Conservation (phyloP, 2,329 filamentous ascomycete species). For the Ceratocystis variospora region DNA sequence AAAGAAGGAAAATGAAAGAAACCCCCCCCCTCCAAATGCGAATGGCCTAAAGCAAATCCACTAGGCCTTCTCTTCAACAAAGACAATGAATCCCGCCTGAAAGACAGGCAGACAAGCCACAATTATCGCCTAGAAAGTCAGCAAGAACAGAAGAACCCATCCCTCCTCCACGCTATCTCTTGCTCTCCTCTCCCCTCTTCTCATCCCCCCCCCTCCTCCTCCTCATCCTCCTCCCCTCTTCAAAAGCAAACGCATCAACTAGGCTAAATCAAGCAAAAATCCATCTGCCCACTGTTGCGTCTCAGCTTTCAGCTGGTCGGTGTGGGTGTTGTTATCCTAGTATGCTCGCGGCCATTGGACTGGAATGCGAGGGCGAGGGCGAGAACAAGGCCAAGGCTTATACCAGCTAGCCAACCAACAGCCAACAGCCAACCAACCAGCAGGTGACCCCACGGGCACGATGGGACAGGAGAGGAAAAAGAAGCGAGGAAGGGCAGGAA, state of each 20-base stretch:
- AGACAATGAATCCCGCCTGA: background rate
- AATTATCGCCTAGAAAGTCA: background rate
- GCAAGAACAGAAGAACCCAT: background rate
- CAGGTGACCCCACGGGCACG: background rate
- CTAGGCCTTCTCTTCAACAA: background rate
- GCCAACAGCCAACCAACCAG: background rate
- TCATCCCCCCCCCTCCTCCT: background rate
- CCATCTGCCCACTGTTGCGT: conserved; percentile 6
- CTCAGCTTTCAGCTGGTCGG: conserved; percentile 13
- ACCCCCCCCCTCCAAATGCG: background rate
- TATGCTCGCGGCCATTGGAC: background rate
- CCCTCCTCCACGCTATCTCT: background rate
- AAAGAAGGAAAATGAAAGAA: background rate
- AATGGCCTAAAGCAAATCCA: too few species aligned
- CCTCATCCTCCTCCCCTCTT: background rate
- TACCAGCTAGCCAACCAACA: background rate
- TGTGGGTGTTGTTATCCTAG: background rate
- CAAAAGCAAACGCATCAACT: background rate
- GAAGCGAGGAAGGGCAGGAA: too few species aligned
- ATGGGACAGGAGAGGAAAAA: too few species aligned
- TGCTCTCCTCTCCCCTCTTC: background rate
- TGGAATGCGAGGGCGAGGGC: background rate
- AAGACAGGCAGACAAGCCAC: background rate
- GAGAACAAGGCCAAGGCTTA: background rate
- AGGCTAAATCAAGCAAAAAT: background rate